phyloP scores from a whole-genome alignment of 805 yeast genomes.

The Millerozyma miso region DNA sequence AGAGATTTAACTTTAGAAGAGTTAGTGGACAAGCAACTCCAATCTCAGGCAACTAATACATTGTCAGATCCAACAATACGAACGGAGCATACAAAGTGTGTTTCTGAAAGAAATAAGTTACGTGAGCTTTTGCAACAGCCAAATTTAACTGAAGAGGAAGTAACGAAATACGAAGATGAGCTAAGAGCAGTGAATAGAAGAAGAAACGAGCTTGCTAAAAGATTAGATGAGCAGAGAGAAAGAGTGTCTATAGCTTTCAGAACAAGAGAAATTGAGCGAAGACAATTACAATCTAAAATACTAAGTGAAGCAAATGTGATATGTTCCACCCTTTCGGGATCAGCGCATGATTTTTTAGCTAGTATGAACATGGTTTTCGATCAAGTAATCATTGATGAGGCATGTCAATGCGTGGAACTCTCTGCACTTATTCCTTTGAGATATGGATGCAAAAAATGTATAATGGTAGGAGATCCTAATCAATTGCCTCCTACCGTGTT shows the following conservation, averaged over 20 bases:
- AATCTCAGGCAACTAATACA: slow-evolving; percentile 32
- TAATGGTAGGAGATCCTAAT: slow-evolving; percentile 98
- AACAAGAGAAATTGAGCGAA: slow-evolving; percentile 70
- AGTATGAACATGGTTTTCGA: slow-evolving; percentile 74
- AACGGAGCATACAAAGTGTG: slow-evolving; percentile 47
- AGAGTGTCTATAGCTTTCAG: slow-evolving; percentile 62
- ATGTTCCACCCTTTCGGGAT: slow-evolving; percentile 89
- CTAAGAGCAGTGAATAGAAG: slow-evolving; percentile 55
- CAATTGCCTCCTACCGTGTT: slow-evolving; percentile 96
- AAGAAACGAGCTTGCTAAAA: slow-evolving; percentile 66
- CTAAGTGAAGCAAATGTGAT: slow-evolving; percentile 75
- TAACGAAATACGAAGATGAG: slow-evolving; percentile 44
- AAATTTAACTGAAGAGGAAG: slow-evolving; percentile 34
- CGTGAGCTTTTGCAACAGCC: slow-evolving; percentile 33
- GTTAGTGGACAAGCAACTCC: slow-evolving; percentile 61
- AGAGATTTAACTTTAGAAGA: slow-evolving; percentile 83
- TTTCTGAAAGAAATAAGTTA: slow-evolving; percentile 55
- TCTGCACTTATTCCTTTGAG: slow-evolving; percentile 88
- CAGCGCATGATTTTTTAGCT: slow-evolving; percentile 85
- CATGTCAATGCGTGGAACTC: slow-evolving; percentile 93
- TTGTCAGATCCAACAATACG: slow-evolving; percentile 46
- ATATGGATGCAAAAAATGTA: slow-evolving; percentile 85
- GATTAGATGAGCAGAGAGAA: slow-evolving; percentile 78
- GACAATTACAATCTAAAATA: slow-evolving; percentile 70
- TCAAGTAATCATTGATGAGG: slow-evolving; percentile 93